These are phyloP conservation scores for Reutealis trisperma DNA, from an alignment of 345 rosid genomes.

Conservation along the genomic window DNA sequence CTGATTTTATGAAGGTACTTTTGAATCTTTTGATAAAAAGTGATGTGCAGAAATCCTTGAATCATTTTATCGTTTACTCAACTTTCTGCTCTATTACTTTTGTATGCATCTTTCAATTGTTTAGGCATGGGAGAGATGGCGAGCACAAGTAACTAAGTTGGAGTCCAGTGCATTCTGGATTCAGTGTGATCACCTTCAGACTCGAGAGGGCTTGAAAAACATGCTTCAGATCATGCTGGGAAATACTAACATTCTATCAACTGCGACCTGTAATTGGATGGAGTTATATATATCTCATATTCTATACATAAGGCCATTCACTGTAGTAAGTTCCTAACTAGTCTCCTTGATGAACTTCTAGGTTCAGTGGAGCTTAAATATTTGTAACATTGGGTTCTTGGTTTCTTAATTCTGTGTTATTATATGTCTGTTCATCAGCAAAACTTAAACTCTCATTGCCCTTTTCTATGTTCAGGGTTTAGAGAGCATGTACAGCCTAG, in stretches of 20 bases:
- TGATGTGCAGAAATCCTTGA: background rate
- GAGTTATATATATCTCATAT: conserved; percentile 82
- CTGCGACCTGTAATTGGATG: conserved; percentile 73
- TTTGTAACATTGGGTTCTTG: conserved; percentile 3
- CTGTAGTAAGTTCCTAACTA: conserved; percentile 48
- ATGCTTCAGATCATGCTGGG: conserved; percentile 91
- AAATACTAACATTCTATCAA: conserved; percentile 50
- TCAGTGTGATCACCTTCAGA: conserved; percentile 77
- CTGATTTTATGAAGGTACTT: conserved; percentile 90
- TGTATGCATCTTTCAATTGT: conserved; percentile 11
- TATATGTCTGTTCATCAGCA: background rate
- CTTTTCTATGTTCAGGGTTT: conserved; percentile 59
- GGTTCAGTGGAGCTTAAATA: background rate
- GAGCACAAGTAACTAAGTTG: conserved; percentile 75
- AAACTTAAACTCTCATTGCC: conserved; percentile 16
- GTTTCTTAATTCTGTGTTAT: conserved; percentile 10
- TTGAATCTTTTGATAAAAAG: conserved; percentile 12
- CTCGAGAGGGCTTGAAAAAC: conserved; percentile 87
- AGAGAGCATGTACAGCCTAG: conserved; percentile 85
- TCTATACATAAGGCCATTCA: conserved; percentile 83
- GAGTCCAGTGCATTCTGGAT: conserved; percentile 86
- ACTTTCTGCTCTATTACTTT: background rate
- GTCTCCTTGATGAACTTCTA: conserved; percentile 8
- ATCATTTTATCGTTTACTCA: conserved; percentile 1
- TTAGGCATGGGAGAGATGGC: conserved; percentile 98